Evolutionary conservation across 805 yeast species (phyloP), one percentile per base, ranked within the genome.

Genomic region (Zygotorulaspora danielsina): DNA sequence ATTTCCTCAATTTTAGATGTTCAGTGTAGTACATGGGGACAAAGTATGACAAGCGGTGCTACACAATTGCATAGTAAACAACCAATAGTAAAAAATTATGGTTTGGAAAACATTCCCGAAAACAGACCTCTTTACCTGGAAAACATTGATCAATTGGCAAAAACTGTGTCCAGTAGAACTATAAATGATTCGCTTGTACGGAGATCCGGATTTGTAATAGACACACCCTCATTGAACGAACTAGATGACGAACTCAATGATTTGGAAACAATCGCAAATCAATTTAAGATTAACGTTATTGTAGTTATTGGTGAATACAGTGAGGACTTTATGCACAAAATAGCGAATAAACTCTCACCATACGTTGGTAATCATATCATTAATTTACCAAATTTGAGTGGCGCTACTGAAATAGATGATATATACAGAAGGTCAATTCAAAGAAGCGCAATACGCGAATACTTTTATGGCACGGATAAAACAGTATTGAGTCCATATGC

Each of bases 401-500:
- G 96, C 1, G 79, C 81, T 21, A 83, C 83, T 6, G 85, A 84
- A 20, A 71, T 75, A 19, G 90, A 83, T 43, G 90, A 81, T 38
- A 67, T 75, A 9, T 87, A 70, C 56, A 67, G 71, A 25, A 71
- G 97, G 54, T 76, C 80, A 25, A 38, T 73, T 16, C 97, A 90
- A 59, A 86, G 88, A 52, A 72, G 76, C 29, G 69, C 81, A 4
- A 87, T 90, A 38, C 78, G 79, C 55, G 94, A 89, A 55, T 93
- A 93, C 61, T 93, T 93, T 54, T 87, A 93, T 56, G 98, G 98
- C 2, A 74, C 75, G 5, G 63, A 71, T 13, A 71, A 71, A 32
- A 72, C 77, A 4, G 76, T 79, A 4, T 69, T 93, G 38, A 81
- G 94, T 13, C 97, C 99, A 2, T 89, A 80, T 61, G 84, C 94